Evolutionary conservation across 2,329 filamentous ascomycete species (phyloP), one percentile per base, ranked within the genome.

Genomic region (Colletotrichum salicis): DNA sequence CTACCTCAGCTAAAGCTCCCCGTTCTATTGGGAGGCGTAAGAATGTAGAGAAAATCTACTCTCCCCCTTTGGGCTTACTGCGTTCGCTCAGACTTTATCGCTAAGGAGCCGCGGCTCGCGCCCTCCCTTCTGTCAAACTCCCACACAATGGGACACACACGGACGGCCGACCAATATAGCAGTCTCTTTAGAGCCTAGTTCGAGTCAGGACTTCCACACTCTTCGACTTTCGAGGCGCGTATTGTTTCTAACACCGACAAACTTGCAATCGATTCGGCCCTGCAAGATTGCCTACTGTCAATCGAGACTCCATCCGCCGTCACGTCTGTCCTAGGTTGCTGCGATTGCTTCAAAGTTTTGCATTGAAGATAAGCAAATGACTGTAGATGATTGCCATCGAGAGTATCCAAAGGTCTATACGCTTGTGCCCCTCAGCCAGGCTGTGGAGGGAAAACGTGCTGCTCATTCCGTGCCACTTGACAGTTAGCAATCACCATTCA

Each of bases 111-210:
- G 31, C 68, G 52, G 58, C 58, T 71, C 59, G 59, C 67, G 31
- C 51, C 56, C 59, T 71, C 59, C 69, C 69, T 71, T 58, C 58
- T 55, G 64, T 35, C 64, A 68, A 12, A 35, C 41, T 64, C 33
- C 7, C 35, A 41, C 15, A 45, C 33, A 22, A 15, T 31, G 24
- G 64, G n/a, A 63, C 27, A 52, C 27, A 52, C 58, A 58, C 27
- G 41, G 64, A 68, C 58, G 45, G 57, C 58, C 41, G n/a, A 45
- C 68, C 64, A 71, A 56, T 33, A 10, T 19, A 51, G 5, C 35
- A 41, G 41, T 22, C 59, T 60, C 15, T 48, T n/a, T 45, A 41
- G 35, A 48, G 15, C 58, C 62, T 48, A 22, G 62, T 45, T 33
- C 31, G 59, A 56, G 33, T 54, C 59, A 52, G 11, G 52, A 45